Percentiles rank a stretch among this genome's conserved stretches.
phyloP scores from a whole-genome alignment of 306 rosid genomes.

The Cercis canadensis region DNA sequence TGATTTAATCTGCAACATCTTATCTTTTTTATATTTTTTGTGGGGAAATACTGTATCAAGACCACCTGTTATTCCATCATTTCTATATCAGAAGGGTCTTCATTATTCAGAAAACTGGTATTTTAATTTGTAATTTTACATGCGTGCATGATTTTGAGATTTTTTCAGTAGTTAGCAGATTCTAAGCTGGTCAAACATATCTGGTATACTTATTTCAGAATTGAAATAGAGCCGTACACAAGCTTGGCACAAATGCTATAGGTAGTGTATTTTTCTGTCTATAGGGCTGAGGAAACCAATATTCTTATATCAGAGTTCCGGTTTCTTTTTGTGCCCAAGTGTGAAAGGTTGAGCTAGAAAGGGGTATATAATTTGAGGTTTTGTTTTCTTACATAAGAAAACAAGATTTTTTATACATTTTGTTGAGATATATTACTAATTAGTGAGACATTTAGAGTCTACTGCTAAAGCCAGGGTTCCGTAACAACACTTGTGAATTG shows the following conservation, averaged over 20 bases:
- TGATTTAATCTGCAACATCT: conserved; percentile 12
- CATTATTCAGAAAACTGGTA: conserved; percentile 14
- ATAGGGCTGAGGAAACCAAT: conserved; percentile 27
- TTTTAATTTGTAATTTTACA: conserved; percentile 14
- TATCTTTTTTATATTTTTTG: background rate
- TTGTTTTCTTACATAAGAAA: background rate
- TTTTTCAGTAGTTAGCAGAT: conserved; percentile 4
- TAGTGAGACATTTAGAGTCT: conserved; percentile 6
- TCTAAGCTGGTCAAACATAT: conserved; percentile 2
- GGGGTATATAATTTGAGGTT: background rate
- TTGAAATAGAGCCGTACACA: conserved; percentile 17
- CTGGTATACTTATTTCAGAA: conserved; percentile 2
- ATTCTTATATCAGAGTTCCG: background rate
- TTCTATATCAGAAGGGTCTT: conserved; percentile 18
- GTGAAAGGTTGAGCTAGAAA: conserved; percentile 11
- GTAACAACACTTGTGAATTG: background rate
- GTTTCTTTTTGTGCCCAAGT: conserved; percentile 19
- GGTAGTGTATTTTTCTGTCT: conserved; percentile 1
- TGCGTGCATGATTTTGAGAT: conserved; percentile 13
- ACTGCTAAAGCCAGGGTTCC: too few species aligned
- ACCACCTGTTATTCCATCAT: background rate
- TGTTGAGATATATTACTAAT: conserved; percentile 1
- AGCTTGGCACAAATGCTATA: conserved; percentile 7
- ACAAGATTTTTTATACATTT: background rate
- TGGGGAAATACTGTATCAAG: conserved; percentile 2